Base-by-base conservation (phyloP, 495 filamentous ascomycete genomes). In the Podospora pseudoanserina region DNA sequence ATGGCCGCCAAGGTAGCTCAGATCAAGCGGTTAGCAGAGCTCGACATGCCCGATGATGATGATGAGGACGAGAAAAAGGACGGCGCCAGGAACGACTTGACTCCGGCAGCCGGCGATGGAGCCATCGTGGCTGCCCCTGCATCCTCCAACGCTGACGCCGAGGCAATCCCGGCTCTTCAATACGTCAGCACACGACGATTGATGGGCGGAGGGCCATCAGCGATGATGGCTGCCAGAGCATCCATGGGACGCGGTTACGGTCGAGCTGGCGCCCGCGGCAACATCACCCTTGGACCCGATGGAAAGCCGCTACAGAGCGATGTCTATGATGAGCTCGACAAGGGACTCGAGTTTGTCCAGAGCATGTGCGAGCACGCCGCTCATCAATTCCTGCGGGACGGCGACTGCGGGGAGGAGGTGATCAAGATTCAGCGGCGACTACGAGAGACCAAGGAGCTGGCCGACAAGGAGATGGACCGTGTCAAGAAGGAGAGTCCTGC, bases 351-450 rank as follows among this genome's bases (percentile, higher is more conserved):
- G 73, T 85, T 86, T 64, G 90, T 90, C 15, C 91, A 96, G 74
- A 85, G 83, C 60, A 85, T 92, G 72, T 96, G 91, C 76, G 93
- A 96, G 78, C 86, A 88, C 64, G 93, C 87, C 16, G 93, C 93
- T 2, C 93, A 94, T 76, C 91, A 95, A 74, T 92, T 96, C 66
- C 83, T 97, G 15, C 87, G 93, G 23, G 88, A 91, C 64, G 93
- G 93, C 23, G 89, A 94, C 68, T 97, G 93, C 77, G 82, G 79
- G 19, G 83, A 85, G 23, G 91, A 96, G 78, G 84, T 96, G 18
- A 80, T 84, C 15, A 87, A 86, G 30, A 90, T 93, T 57, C 87
- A 89, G 73, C 79, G 81, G 64, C 79, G 82, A 2, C 79, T 90
- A 27, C 72, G 67, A 16, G 87, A 91, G 72, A 85, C 88, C 15